These are phyloP conservation scores for Pelargonium exstipulatum DNA, from an alignment of 441 rosid genomes.

Conservation along the genomic window DNA sequence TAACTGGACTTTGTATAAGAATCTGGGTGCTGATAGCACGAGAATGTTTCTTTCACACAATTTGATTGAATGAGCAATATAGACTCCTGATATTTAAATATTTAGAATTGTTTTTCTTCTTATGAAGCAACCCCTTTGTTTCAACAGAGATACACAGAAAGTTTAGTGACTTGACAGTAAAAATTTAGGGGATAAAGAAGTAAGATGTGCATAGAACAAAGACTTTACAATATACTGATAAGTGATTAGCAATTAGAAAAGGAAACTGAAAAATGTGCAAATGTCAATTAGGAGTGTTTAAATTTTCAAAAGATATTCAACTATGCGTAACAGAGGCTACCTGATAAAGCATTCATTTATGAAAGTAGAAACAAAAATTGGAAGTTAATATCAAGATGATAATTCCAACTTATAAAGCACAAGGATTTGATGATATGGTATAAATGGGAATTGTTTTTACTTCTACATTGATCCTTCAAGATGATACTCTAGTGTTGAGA, in stretches of 20 bases:
- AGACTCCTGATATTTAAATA: neutral
- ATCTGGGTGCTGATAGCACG: conserved; percentile 8
- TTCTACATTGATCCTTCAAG: neutral
- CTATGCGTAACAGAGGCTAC: neutral
- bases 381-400: neutral
- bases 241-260: neutral
- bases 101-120: conserved; percentile 2
- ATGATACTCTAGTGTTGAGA: neutral
- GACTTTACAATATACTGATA: neutral
- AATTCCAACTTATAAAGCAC: neutral
- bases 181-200: neutral
- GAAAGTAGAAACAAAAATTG: neutral
- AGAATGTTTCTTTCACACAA: conserved; percentile 7
- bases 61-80: neutral
- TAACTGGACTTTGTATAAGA: conserved; percentile 9
- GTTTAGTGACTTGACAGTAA: neutral
- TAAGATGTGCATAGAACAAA: neutral
- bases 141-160: neutral
- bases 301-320: neutral
- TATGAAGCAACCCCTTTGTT: neutral
- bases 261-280: neutral
- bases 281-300: neutral
- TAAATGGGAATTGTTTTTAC: neutral
- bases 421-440: conserved; percentile 3
- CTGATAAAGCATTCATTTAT: too few relatives aligned